Evolutionary conservation across 2,329 filamentous ascomycete species (phyloP), one percentile per base, ranked within the genome.

Genomic region (Spiromastix sp.): DNA sequence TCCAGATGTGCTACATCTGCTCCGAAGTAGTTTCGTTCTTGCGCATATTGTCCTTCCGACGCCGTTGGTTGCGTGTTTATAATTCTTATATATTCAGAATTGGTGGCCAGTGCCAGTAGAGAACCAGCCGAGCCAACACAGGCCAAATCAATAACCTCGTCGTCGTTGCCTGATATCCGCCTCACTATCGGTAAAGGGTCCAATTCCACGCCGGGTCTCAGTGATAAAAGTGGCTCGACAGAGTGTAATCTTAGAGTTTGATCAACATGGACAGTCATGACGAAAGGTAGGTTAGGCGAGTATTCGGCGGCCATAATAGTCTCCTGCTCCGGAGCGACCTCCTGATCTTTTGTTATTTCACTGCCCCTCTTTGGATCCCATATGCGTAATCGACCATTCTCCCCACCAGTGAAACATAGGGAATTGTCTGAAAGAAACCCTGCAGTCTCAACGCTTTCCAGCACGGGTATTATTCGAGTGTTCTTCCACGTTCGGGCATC

Each of bases 61-160:
- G 52, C 38, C 25, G 52, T 45, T 38, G 55, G 40, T 20, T 56
- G 51, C 38, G 52, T 41, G 1, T 85, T 93, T 3, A 98, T 77
- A 38, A 98, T 72, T 30, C 89, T 77, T 35, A 98, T 75, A 42
- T 93, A 87, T 60, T 98, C 91, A 0, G 87, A 85, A 56, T 98
- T 98, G 2, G 89, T 96, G 5, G 89, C 91, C 17, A 98, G 66
- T 4, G 91, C 93, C 42, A 98, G 70, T 34, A 93, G 64, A 2
- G 85, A 89, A 38, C 75, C 77, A 48, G 93, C 80, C 0, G 79
- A 75, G 2, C 91, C 76, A 36, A 96, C 68, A 50, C 91, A 95
- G 19, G 81, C 83, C 21, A 98, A 66, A 54, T 98, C 93, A 47
- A 98, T 95, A 34, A 98, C 86, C 57, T 98, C 91, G 55, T 98